Evolutionary conservation across 495 filamentous ascomycete species (phyloP), one percentile per base, ranked within the genome.

Genomic region (Neurospora sp.): DNA sequence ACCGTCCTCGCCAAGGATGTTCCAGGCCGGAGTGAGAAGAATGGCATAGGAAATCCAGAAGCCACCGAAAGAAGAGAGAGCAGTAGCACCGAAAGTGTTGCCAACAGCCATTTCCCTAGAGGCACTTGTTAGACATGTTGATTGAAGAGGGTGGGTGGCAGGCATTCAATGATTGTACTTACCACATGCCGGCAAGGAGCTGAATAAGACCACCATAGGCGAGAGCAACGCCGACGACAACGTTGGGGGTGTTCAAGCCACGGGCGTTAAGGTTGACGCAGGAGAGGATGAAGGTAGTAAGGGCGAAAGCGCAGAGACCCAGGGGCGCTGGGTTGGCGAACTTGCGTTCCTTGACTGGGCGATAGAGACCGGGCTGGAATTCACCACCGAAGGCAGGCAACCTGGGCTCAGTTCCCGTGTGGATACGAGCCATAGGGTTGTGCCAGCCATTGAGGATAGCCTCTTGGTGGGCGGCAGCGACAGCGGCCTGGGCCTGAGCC

Each of bases 41-140:
- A 98, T 93, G 76, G 87, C 96, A 79, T 92, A 94, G 38, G 93
- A 87, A 77, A 99, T 85, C 96, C 96, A 99, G 90, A 99, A 99
- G 75, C 95, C 96, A 76, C 96, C 96, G 81, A 95, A 99, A 7
- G 96, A 98, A 10, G 94, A 96, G 75, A 99, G 88, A 70, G 96
- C 96, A 70, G 94, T 98, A 71, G 94, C 96, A 90, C 94, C 96
- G 74, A 99, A 99, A 53, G 96, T 97, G 89, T 96, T 98, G 74
- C 94, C 96, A 9, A 96, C 89, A 71, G 95, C 96, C 94, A 97
- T 97, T 88, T 98, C 96, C 96, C 94, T 97, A 75, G 16, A 38
- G 39, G 10, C 10, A 41, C 3, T 1, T 71, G 69, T 77, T 44
- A 79, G 74, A 38, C 12, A 39, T 22, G 12, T 2, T 59, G 2